Evolutionary conservation across 2,329 filamentous ascomycete species (phyloP), one percentile per base, ranked within the genome.

Genomic region (Colletotrichum gloeosporioides): DNA sequence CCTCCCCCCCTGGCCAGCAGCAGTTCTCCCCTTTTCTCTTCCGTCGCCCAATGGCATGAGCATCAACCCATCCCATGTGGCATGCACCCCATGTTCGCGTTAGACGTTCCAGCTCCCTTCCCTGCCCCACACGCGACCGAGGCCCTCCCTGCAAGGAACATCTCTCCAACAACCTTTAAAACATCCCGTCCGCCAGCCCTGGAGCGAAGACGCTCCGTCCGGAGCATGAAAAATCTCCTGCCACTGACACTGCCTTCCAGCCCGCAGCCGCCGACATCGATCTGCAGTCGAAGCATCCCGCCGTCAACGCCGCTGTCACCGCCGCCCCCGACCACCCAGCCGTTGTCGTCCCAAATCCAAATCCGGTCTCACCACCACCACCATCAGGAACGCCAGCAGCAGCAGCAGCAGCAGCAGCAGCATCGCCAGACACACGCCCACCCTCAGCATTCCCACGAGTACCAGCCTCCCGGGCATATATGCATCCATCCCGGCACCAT

Each of bases 211-310:
- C 81, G 83, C 69, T 85, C 84, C 53, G 85, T 86, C 31, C 82
- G 82, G 63, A 85, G 82, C 74, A 87, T 86, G 85, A 86, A 82
- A 70, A 82, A 78, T 34, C 79, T 86, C 64, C 80, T 86, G 77
- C 85, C 85, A 39, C 81, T 87, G 73, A 80, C 84, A 64, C 78
- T 87, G 16, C 83, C 83, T 34, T 77, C 79, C 69, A 76, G 75
- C 66, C 68, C 75, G 53, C 64, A 39, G 65, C 71, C 44, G 44
- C 44, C 49, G 71, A 59, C 59, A 53, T 36, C 59, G 61, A 64
- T 39, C 62, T 64, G 16, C 15, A 44, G 62, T 64, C 62, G n/a
- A 27, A 16, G 32, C 5, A 31, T 61, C 18, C 27, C 64, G 39
- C 39, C 44, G 64, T 16, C 34, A 39, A 64, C 44, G 64, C 64